A percentile compares a stretch with the other conserved stretches of the same genome.
Conservation (phyloP, 2,329 filamentous ascomycete species). For the Penicillium sp. region DNA sequence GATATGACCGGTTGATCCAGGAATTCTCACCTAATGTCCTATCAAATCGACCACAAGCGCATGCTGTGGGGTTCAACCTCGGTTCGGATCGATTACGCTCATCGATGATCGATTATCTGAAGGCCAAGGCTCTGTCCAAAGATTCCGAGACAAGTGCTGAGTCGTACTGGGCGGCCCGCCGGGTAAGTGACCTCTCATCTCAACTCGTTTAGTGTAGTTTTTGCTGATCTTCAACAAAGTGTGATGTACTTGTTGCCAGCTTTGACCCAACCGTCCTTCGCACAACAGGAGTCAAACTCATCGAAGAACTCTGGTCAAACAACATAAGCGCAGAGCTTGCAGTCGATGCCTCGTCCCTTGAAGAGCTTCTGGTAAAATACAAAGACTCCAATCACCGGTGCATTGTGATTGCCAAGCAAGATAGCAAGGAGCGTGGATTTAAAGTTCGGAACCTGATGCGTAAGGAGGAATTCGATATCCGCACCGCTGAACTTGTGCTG, state of each 20-base stretch:
- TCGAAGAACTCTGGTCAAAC: conserved; percentile 76
- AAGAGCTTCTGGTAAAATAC: conserved; percentile 67
- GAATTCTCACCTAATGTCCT: conserved; percentile 73
- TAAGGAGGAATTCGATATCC: conserved; percentile 80
- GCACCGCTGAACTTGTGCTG: conserved; percentile 67
- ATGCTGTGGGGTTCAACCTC: conserved; percentile 89
- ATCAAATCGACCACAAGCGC: conserved; percentile 63
- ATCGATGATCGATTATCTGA: conserved; percentile 56
- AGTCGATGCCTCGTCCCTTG: conserved; percentile 71
- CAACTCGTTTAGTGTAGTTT: background rate
- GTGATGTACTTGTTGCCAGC: conserved; percentile 85
- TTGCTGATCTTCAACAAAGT: conserved; percentile 48
- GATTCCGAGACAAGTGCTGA: conserved; percentile 65
- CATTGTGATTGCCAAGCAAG: conserved; percentile 80
- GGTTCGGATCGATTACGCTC: conserved; percentile 80
- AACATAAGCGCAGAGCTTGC: conserved; percentile 88
- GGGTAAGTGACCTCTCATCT: conserved; percentile 51
- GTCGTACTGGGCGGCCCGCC: conserved; percentile 60
- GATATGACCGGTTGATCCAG: conserved; percentile 86
- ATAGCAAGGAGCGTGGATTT: conserved; percentile 57
- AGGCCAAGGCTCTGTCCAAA: conserved; percentile 62
- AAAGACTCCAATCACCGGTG: conserved; percentile 80
- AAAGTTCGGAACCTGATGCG: conserved; percentile 77
- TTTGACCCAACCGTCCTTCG: conserved; percentile 77
- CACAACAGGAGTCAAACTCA: conserved; percentile 71